Percentiles rank a stretch among this genome's conserved stretches.
phyloP scores from a whole-genome alignment of 1,284 basidiomycete species.

The Cryptococcus jaspeensis region DNA sequence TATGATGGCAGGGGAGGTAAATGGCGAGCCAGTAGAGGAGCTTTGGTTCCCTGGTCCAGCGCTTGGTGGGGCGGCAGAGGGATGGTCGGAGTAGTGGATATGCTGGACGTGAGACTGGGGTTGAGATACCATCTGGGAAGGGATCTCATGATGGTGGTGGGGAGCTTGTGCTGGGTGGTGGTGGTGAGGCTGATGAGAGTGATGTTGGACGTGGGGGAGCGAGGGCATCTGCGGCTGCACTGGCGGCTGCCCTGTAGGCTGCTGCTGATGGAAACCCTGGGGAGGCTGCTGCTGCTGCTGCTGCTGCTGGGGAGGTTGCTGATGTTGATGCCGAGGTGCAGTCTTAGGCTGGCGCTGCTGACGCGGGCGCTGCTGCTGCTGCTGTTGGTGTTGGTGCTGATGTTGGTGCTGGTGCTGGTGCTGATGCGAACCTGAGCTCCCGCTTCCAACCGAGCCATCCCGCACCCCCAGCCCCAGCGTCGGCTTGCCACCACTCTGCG shows the following conservation, averaged over 20 bases:
- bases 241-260: background rate
- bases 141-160: background rate
- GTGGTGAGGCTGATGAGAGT: background rate
- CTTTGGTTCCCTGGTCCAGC: background rate
- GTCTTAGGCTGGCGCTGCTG: background rate
- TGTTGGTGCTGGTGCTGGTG: too few relatives aligned
- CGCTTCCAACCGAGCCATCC: background rate
- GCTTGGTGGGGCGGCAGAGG: background rate
- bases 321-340: constrained; percentile 1
- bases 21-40: background rate
- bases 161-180: background rate
- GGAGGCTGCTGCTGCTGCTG: constrained; percentile 1
- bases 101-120: background rate
- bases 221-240: too few relatives aligned
- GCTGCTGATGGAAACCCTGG: background rate
- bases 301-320: background rate
- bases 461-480: constrained; percentile 1
- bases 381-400: background rate
- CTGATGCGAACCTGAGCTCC: constrained; percentile 6
- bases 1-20: background rate
- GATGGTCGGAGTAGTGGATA: background rate
- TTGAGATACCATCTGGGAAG: too few relatives aligned
- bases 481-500: background rate
- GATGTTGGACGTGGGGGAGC: background rate
- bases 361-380: background rate